Conservation (phyloP, 2,329 filamentous ascomycete genomes). For the Pyrenochaeta sp. region DNA sequence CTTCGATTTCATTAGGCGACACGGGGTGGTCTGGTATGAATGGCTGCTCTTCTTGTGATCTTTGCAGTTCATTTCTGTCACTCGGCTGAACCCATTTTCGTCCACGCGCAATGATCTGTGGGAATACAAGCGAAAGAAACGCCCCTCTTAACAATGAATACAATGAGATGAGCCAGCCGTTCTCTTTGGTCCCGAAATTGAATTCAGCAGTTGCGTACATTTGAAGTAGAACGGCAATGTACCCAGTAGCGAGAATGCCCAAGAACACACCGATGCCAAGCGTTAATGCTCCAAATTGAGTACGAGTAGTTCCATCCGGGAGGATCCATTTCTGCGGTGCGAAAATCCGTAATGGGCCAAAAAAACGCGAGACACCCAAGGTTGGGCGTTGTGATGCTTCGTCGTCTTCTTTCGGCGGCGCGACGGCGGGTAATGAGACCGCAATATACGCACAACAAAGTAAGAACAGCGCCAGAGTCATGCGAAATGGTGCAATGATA, state of each 20-base stretch:
- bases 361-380: slow-evolving; percentile 62
- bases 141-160: slow-evolving; percentile 55
- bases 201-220: slow-evolving; percentile 59
- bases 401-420: slow-evolving; percentile 48
- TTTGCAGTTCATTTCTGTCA: neutral
- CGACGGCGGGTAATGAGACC: slow-evolving; percentile 59
- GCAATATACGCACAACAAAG: slow-evolving; percentile 53
- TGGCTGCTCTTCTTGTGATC: slow-evolving; percentile 16
- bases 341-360: slow-evolving; percentile 71
- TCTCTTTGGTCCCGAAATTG: slow-evolving; percentile 55
- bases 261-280: slow-evolving; percentile 73
- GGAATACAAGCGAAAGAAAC: slow-evolving; percentile 57
- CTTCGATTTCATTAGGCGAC: slow-evolving; percentile 41
- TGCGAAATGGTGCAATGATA: slow-evolving; percentile 71
- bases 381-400: slow-evolving; percentile 27
- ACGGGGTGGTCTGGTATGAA: slow-evolving; percentile 33
- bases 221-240: slow-evolving; percentile 67
- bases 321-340: slow-evolving; percentile 65
- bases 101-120: slow-evolving; percentile 53
- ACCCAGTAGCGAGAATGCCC: slow-evolving; percentile 74
- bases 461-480: slow-evolving; percentile 66
- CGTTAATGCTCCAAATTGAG: slow-evolving; percentile 69
- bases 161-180: slow-evolving; percentile 56
- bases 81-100: slow-evolving; percentile 50
- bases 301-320: slow-evolving; percentile 59